phyloP scores from a whole-genome alignment of 306 rosid species.

The Acmispon strigosus region DNA sequence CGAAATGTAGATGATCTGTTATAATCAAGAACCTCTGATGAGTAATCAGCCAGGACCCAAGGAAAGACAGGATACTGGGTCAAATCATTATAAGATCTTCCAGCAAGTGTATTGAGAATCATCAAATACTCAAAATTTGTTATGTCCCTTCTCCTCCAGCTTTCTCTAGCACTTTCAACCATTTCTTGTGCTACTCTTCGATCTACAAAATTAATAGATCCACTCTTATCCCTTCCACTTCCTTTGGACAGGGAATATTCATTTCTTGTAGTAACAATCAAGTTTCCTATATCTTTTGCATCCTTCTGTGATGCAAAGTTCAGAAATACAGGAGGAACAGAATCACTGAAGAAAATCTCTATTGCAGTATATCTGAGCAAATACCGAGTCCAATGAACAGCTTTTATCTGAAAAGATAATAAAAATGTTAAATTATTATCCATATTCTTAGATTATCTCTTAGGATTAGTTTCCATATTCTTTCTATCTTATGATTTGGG shows the following conservation, averaged over 20 bases:
- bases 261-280: slow-evolving; percentile 80
- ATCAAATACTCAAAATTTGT: slow-evolving; percentile 92
- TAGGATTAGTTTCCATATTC: too few species aligned
- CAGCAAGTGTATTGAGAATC: slow-evolving; percentile 90
- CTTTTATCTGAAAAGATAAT: slow-evolving; percentile 56
- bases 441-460: too few species aligned
- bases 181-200: slow-evolving; percentile 78
- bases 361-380: slow-evolving; percentile 90
- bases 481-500: too few species aligned
- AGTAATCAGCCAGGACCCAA: slow-evolving; percentile 93
- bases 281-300: slow-evolving; percentile 86
- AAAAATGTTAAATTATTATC: too few species aligned
- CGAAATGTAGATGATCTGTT: slow-evolving; percentile 92
- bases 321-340: slow-evolving; percentile 82
- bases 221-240: slow-evolving; percentile 72
- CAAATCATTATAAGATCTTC: slow-evolving; percentile 93
- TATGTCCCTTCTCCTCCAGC: slow-evolving; percentile 94
- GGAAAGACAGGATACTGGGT: slow-evolving; percentile 98
- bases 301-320: slow-evolving; percentile 76
- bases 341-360: slow-evolving; percentile 83
- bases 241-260: slow-evolving; percentile 82
- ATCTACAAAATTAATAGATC: slow-evolving; percentile 79
- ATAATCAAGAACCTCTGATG: slow-evolving; percentile 91
- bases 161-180: slow-evolving; percentile 88
- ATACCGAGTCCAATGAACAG: slow-evolving; percentile 92